Conservation (phyloP, 495 filamentous ascomycete genomes). For the Lasiosphaeria miniovina region DNA sequence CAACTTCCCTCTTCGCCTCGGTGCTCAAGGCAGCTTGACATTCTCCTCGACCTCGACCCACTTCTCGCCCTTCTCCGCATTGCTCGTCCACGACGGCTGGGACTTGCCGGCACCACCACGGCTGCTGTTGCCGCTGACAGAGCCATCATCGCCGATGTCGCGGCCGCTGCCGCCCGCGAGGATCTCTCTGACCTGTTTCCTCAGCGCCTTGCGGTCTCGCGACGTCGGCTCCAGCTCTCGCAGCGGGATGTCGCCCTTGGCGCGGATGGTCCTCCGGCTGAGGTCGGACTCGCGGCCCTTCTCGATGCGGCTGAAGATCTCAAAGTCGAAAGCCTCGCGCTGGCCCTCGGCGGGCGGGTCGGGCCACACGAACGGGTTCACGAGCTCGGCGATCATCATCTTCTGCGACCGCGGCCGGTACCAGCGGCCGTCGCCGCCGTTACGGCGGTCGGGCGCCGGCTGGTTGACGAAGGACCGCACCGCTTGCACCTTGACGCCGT, state of each 20-base stretch:
- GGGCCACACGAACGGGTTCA: slow-evolving; percentile 81
- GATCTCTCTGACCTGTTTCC: slow-evolving; percentile 32
- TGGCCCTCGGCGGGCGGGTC: slow-evolving; percentile 52
- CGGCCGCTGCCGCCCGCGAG: not conserved
- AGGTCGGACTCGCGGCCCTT: slow-evolving; percentile 27
- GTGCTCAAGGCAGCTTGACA: slow-evolving; percentile 3
- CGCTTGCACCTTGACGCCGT: slow-evolving; percentile 61
- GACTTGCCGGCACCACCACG: slow-evolving; percentile 22
- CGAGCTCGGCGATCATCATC: slow-evolving; percentile 88
- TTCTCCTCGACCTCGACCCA: slow-evolving; percentile 32
- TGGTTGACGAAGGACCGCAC: slow-evolving; percentile 80
- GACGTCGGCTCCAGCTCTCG: slow-evolving; percentile 16
- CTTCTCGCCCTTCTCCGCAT: slow-evolving; percentile 48
- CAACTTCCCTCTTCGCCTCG: not conserved
- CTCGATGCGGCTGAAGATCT: slow-evolving; percentile 22
- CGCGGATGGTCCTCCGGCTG: slow-evolving; percentile 20
- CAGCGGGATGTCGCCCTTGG: slow-evolving; percentile 26
- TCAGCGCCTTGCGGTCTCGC: slow-evolving; percentile 21
- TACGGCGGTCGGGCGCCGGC: slow-evolving; percentile 53
- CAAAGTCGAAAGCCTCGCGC: slow-evolving; percentile 35
- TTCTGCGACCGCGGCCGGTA: slow-evolving; percentile 68
- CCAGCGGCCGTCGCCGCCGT: slow-evolving; percentile 39
- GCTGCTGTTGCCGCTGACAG: no score
- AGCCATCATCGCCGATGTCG: no score
- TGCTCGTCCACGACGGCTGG: slow-evolving; percentile 37